A percentile compares a stretch with the other conserved stretches of the same genome.
Conservation (phyloP, 208 protist species). For the Spongospora subterranea region DNA sequence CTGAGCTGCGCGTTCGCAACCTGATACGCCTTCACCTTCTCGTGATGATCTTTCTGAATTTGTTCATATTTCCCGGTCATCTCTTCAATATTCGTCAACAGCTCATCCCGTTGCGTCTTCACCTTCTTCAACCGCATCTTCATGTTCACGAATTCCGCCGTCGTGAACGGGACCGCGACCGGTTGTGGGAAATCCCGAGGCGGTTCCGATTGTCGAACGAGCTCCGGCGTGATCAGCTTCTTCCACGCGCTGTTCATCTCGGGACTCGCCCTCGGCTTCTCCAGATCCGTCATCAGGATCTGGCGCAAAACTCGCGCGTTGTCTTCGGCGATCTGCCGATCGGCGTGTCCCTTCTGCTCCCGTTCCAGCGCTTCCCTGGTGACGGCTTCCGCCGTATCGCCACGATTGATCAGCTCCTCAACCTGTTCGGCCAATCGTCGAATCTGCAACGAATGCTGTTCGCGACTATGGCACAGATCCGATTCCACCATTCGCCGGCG, state of each 20-base stretch:
- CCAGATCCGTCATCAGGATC: slow-evolving; percentile 7
- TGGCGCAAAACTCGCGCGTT: neutral
- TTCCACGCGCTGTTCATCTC: neutral
- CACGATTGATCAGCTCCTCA: slow-evolving; percentile 32
- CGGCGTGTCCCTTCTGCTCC: neutral
- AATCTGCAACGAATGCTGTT: neutral
- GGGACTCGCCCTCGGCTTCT: neutral
- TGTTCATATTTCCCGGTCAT: neutral
- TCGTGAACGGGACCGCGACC: neutral
- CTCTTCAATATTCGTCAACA: neutral
- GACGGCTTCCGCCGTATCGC: neutral
- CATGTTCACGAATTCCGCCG: neutral
- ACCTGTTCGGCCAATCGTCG: neutral
- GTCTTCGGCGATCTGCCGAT: neutral
- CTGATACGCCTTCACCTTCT: neutral
- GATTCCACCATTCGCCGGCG: neutral
- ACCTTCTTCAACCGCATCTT: neutral
- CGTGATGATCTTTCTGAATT: neutral
- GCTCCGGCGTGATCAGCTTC: neutral
- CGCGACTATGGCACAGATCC: neutral
- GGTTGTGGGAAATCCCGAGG: neutral
- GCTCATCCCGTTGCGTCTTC: neutral
- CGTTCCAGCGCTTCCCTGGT: neutral
- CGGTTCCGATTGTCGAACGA: neutral
- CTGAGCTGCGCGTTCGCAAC: neutral